Evolutionary conservation across 805 yeast genomes (phyloP), one percentile per base, ranked within the genome.

Genomic region (Torulaspora microellipsoides): DNA sequence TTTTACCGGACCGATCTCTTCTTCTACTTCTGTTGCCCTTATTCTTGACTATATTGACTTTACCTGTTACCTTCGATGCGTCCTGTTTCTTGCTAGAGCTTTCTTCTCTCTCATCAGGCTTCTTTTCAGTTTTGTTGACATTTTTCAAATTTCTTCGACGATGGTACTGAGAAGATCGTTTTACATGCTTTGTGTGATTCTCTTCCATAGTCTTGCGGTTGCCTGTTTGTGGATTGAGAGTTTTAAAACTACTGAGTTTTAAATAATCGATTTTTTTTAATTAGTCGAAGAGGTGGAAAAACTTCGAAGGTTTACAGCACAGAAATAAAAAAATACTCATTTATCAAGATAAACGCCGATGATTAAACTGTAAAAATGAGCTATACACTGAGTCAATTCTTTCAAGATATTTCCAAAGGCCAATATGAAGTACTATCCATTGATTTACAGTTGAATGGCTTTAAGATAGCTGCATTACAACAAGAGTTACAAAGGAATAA

Each of bases 381-480:
- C 36, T 44, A 53, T 34, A 33, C 54, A 15, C 34, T 58, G 15
- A 36, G 27, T 6, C 49, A 46, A 27, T 53, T 61, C 27, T 58
- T 56, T 15, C 39, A 40, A 5, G 58, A 56, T 12, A 27, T 62
- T 13, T 25, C 45, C 1, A 33, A 14, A 40, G 56, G 56, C 3
- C 30, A 52, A 11, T 43, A 49, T 52, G 23, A 49, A 41, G 48
- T 60, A 31, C 53, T 71, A 30, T 40, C 50, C 5, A 34, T 68
- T 5, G 61, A 69, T 47, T 29, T 68, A 20, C 37, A 47, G 11
- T 17, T n/a, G 3, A 58, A 64, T 41, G 67, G 70, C 2, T 55
- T 48, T 14, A 52, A 48, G 27, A 48, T 73, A 2, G 63, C 73
- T 3, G 50, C 61, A 8, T 50, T 73, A 11, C 77, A 71, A 52